Conservation (phyloP, 345 rosid genomes). For the Physaria fendleri region DNA sequence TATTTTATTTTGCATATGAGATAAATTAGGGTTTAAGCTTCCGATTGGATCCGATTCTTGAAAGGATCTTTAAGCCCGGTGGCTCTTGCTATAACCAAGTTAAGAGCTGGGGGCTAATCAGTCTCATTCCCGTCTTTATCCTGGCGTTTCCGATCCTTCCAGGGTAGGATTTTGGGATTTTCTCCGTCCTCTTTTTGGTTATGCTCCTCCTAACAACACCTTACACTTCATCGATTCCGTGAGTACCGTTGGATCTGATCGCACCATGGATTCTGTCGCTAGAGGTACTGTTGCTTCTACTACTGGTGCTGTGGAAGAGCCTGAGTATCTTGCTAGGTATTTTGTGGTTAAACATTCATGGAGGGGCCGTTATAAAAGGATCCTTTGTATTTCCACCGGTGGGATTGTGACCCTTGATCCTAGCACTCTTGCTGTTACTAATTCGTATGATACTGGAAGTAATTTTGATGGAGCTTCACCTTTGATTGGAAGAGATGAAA, state of each 20-base stretch:
- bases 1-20: background rate
- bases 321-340: constrained; percentile 89
- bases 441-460: constrained; percentile 55
- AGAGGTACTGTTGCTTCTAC: constrained; percentile 24
- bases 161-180: constrained; percentile 70
- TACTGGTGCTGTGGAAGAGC: constrained; percentile 53
- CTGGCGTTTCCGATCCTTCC: constrained; percentile 42
- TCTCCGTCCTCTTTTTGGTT: constrained; percentile 40
- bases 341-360: constrained; percentile 86
- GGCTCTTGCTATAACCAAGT: constrained; percentile 31
- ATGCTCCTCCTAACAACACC: constrained; percentile 49
- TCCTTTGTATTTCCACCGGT: constrained; percentile 62
- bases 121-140: constrained; percentile 65
- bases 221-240: constrained; percentile 53
- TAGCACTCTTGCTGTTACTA: constrained; percentile 61
- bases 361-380: constrained; percentile 95
- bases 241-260: constrained; percentile 31
- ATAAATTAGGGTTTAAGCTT: constrained; percentile 32
- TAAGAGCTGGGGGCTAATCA: constrained; percentile 96
- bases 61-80: constrained; percentile 11
- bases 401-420: constrained; percentile 87
- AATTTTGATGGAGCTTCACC: constrained; percentile 83
- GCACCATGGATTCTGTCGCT: constrained; percentile 43
- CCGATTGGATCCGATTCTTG: background rate
- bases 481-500: constrained; percentile 64